These are phyloP conservation scores for Ustilago vetiveriae DNA, from an alignment of 1,284 basidiomycete species.

Conservation along the genomic window DNA sequence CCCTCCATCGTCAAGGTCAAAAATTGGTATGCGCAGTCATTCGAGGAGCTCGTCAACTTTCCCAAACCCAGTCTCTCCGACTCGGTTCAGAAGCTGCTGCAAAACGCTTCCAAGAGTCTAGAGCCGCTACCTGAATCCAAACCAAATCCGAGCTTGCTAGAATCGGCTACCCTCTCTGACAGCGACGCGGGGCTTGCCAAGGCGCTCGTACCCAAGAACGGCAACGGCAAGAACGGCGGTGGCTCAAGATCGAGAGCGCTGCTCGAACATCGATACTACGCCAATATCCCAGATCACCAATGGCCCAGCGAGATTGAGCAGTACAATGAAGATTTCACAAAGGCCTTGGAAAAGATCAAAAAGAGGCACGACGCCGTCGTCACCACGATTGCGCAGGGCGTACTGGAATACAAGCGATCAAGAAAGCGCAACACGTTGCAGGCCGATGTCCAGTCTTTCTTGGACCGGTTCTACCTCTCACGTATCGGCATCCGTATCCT, in stretches of 20 bases:
- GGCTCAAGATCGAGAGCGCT: conserved; percentile 41
- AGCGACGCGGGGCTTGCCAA: conserved; percentile 29
- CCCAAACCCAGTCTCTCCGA: conserved; percentile 61
- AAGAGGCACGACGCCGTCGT: conserved; percentile 95
- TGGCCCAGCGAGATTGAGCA: conserved; percentile 95
- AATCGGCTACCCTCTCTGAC: conserved; percentile 49
- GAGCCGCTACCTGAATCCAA: conserved; percentile 57
- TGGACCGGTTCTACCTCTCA: conserved; percentile 96
- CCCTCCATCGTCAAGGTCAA: conserved; percentile 93
- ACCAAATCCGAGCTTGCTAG: conserved; percentile 62
- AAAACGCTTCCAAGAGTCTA: conserved; percentile 35
- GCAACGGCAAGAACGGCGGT: conserved; percentile 42
- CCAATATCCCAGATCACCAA: conserved; percentile 73
- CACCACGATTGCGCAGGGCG: conserved; percentile 86
- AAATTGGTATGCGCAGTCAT: conserved; percentile 98
- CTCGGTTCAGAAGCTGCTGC: conserved; percentile 57
- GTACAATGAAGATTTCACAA: conserved; percentile 92
- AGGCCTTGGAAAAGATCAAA: conserved; percentile 88
- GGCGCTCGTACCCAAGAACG: conserved; percentile 25
- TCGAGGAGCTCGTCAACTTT: conserved; percentile 72
- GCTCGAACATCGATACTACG: conserved; percentile 76
- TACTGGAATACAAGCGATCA: conserved; percentile 74
- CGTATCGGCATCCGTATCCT: conserved; percentile 76
- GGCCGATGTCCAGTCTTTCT: conserved; percentile 90
- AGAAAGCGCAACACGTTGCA: conserved; percentile 72